phyloP scores from a whole-genome alignment of 495 filamentous ascomycete species.

The Tuber melanosporum region DNA sequence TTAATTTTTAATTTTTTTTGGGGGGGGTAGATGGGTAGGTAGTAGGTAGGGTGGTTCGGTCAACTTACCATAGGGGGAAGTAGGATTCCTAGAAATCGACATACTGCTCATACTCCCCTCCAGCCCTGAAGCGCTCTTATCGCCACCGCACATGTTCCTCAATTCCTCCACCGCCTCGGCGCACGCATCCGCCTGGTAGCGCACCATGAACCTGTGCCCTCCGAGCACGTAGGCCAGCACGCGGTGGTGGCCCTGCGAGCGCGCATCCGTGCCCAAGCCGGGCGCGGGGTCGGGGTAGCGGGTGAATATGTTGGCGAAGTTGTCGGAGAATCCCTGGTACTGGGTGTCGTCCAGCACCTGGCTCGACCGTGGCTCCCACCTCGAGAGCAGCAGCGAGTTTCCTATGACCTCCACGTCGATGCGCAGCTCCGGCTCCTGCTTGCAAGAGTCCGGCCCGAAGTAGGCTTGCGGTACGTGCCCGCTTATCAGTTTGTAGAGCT shows the following conservation, averaged over 20 bases:
- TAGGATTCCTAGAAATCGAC: slow-evolving; percentile 1
- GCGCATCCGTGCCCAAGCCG: slow-evolving; percentile 26
- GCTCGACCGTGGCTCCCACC: slow-evolving; percentile 23
- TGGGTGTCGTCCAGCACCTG: slow-evolving; percentile 12
- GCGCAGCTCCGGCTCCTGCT: slow-evolving; percentile 6
- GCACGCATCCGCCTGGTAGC: slow-evolving; percentile 27
- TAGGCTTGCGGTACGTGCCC: slow-evolving; percentile 8
- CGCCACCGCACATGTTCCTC: neutral
- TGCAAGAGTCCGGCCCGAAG: neutral
- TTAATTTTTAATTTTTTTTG: too few species aligned
- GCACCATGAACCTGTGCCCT: slow-evolving; percentile 22
- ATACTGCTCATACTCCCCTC: neutral
- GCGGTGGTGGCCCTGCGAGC: slow-evolving; percentile 26
- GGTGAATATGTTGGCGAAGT: slow-evolving; percentile 22
- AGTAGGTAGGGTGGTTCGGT: neutral
- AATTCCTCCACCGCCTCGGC: neutral
- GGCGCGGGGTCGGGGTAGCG: slow-evolving; percentile 25
- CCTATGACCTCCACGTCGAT: slow-evolving; percentile 31
- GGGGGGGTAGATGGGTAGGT: too few species aligned
- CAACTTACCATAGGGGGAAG: neutral
- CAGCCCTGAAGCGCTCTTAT: neutral
- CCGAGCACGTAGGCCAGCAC: slow-evolving; percentile 26
- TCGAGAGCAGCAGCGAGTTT: slow-evolving; percentile 18
- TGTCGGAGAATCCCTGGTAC: slow-evolving; percentile 28
- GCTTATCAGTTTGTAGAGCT: slow-evolving; percentile 23